Base-by-base conservation (phyloP, 179 eudicot genomes). In the Beta corolliflora region DNA sequence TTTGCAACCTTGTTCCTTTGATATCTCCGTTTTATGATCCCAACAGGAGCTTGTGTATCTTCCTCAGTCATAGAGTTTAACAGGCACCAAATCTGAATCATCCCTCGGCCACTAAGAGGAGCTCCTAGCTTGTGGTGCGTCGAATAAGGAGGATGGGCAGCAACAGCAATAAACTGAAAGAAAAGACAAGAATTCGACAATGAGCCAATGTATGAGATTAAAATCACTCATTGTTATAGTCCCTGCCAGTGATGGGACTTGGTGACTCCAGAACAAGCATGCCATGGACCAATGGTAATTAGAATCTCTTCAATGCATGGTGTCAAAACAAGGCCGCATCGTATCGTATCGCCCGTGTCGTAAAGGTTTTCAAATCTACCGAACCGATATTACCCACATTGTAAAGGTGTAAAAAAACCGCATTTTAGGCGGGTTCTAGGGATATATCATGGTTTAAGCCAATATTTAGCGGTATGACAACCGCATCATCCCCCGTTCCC, bases 111-210 rank as follows among this genome's bases (percentile, higher is more conserved):
- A 73, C 79, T 84, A 71, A 94, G 89, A 21, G 89, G 87, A 68
- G 86, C 87, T 78, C 97, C 99, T 74, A 93, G 86, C 88, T 90
- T 93, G 98, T 96, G 96, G 85, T 93, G 90, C 19, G 89, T 86
- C 78, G 98, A 94, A 78, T 92, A 94, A 61, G 99, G 97, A 79
- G 99, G 98, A 88, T 96, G 99, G 77, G 97, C 93, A 84, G 99
- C 94, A 85, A 96, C 90, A 59, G 99, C 97, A 77, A 96, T 77
- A 85, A 89, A 96, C 99, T 96, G 88, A 68, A 81, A 83, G 36
- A 59, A 45, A 61, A 77, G 68, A 80, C 46, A 78, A 50, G 41
- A 77, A 14, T 46, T 75, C 83, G 59, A 50, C 23, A 71, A 64
- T 65, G 19, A 84, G 61, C 25, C 12, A 65, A 56, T 66, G 21